Conservation (phyloP, 2,329 filamentous ascomycete genomes). For the Penicillium sp. region DNA sequence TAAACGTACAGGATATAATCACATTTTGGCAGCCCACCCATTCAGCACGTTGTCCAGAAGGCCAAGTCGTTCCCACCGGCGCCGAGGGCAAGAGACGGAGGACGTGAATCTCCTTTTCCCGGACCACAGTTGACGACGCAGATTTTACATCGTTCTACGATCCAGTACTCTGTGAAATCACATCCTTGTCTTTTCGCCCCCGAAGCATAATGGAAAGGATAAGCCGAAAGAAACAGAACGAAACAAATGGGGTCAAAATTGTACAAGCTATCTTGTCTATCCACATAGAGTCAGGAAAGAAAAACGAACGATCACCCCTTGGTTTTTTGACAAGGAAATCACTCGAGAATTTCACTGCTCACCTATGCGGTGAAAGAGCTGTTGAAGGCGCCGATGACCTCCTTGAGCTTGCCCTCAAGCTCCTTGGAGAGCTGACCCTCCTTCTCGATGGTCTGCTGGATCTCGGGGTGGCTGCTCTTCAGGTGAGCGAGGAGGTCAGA, state of each 20-base stretch:
- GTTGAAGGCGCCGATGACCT: slow-evolving; percentile 77
- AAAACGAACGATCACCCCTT: slow-evolving; percentile 36
- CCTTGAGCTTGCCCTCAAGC: slow-evolving; percentile 64
- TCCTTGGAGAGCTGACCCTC: slow-evolving; percentile 97
- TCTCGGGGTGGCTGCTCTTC: slow-evolving; percentile 82
- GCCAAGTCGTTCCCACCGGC: slow-evolving; percentile 2
- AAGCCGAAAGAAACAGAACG: slow-evolving; percentile 34
- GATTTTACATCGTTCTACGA: slow-evolving; percentile 32
- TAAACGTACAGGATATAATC: slow-evolving; percentile 47
- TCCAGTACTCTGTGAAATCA: slow-evolving; percentile 23
- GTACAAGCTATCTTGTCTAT: slow-evolving; percentile 50
- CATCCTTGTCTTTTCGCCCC: slow-evolving; percentile 5
- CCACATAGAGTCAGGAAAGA: slow-evolving; percentile 45
- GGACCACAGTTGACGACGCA: slow-evolving; percentile 20
- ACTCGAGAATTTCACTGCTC: slow-evolving; percentile 36
- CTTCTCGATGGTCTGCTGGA: slow-evolving; percentile 87
- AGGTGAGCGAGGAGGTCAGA: slow-evolving; percentile 90
- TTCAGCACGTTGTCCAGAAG: not conserved
- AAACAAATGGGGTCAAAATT: slow-evolving; percentile 47
- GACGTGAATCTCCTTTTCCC: slow-evolving; percentile 16
- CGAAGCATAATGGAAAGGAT: slow-evolving; percentile 5
- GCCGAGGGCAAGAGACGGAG: not conserved
- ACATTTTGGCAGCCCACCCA: slow-evolving; percentile 32
- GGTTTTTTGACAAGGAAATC: slow-evolving; percentile 23
- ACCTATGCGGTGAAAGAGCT: slow-evolving; percentile 74